Base-by-base conservation (phyloP, 2,329 filamentous ascomycete genomes). In the Colletotrichum sp. region DNA sequence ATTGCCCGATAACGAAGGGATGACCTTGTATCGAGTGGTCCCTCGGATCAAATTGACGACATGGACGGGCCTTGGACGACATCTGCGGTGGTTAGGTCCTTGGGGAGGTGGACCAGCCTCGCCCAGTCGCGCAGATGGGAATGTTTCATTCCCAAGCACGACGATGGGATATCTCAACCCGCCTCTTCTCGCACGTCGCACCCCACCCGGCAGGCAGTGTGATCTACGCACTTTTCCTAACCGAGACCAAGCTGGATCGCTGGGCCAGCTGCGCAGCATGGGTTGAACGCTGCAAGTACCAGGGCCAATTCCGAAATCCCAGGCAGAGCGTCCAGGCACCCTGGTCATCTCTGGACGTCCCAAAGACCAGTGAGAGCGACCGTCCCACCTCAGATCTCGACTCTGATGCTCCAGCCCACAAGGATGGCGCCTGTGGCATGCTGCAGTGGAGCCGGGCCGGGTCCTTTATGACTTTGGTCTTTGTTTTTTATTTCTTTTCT, bases 191-290 rank as follows among this genome's bases (percentile, higher is more conserved):
- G 39, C 25, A 62, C 57, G 63, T 71, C 68, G 72, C 57, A 63
- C 49, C 44, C 73, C 73, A 69, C 59, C 68, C 44, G 57, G 44
- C 39, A 72, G 70, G 73, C 44, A 76, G 64, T 69, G 64, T 73
- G 73, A 76, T 76, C 70, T 72, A 59, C 70, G 73, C 70, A 39
- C 73, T 73, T 76, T 29, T 76, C 69, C 73, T 27, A 69, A 76
- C 69, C 57, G 70, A 64, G 69, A 75, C 57, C 57, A 72, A 52
- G 71, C 71, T 62, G 71, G 65, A 75, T 75, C 72, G 72, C 72
- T 66, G 72, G 69, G 49, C 72, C 27, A 72, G 69, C 52, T 66
- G 52, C 32, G 57, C 55, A 59, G 32, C 74, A 76, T 39, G 61
- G 62, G 44, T 55, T 25, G 44, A 52, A 30, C 30, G 29, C 29